phyloP scores from a whole-genome alignment of 2,329 filamentous ascomycete genomes.

The Drechslerella coelobrocha region DNA sequence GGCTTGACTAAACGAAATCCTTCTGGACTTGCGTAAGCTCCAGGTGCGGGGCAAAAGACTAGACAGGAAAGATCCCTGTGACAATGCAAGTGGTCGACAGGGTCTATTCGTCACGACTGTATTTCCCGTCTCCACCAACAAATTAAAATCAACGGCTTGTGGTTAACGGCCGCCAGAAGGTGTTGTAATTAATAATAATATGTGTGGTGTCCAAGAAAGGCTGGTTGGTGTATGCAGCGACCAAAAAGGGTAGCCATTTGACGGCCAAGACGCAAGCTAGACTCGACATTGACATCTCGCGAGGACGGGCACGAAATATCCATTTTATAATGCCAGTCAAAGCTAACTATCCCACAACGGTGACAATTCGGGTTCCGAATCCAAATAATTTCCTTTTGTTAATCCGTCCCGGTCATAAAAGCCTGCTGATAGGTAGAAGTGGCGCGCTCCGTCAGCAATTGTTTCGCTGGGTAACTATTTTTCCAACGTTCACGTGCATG shows the following conservation, averaged over 20 bases:
- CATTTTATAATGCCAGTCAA: not conserved
- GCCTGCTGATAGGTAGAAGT: conserved; percentile 8
- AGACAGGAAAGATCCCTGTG: too few species aligned
- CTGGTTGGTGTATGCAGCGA: not conserved
- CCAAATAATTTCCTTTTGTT: conserved; percentile 10
- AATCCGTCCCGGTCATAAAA: conserved; percentile 5
- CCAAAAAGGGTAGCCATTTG: conserved; percentile 18
- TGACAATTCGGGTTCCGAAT: not conserved
- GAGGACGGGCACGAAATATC: conserved; percentile 22
- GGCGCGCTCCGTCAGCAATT: conserved; percentile 1
- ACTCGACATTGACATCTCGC: conserved; percentile 19
- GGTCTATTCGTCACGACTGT: too few species aligned
- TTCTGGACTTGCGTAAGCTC: too few species aligned
- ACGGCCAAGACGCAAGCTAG: not conserved
- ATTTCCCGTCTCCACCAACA: too few species aligned
- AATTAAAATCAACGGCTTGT: too few species aligned
- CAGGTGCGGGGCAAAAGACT: too few species aligned
- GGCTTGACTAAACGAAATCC: too few species aligned
- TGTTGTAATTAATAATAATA: too few species aligned
- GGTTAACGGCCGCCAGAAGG: too few species aligned
- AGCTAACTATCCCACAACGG: not conserved
- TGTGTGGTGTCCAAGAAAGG: too few species aligned
- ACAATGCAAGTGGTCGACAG: too few species aligned
- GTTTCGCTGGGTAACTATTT: not conserved
- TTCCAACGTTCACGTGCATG: not conserved